Evolutionary conservation across 2,329 filamentous ascomycete genomes (phyloP).

Genomic region (Xylariaceae sp.): DNA sequence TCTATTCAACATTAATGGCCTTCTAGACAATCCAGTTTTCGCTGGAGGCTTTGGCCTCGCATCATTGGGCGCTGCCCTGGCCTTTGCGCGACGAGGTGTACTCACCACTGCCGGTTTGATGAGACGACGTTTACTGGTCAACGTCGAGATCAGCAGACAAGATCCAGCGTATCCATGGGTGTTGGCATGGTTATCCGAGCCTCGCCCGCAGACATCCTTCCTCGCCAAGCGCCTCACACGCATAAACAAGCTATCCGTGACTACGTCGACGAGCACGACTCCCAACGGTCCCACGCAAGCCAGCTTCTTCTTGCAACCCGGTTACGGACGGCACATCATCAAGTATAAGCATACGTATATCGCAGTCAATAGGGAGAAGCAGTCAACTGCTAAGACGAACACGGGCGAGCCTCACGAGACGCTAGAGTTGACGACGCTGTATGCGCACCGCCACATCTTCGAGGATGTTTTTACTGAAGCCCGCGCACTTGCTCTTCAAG

Average conservation of each 20-base stretch:
- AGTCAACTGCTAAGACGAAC: constrained; percentile 78
- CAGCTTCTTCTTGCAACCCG: constrained; percentile 87
- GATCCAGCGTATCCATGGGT: constrained; percentile 96
- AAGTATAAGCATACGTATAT: constrained; percentile 89
- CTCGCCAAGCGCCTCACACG: constrained; percentile 64
- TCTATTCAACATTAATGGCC: constrained; percentile 59
- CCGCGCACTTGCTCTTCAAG: constrained; percentile 77
- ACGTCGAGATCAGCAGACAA: constrained; percentile 93
- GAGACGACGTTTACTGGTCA: constrained; percentile 86
- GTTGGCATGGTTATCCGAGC: constrained; percentile 89
- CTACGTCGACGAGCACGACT: constrained; percentile 60
- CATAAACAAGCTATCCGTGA: constrained; percentile 65
- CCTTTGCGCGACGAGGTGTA: constrained; percentile 79
- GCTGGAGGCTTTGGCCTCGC: constrained; percentile 87
- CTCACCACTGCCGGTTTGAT: constrained; percentile 76
- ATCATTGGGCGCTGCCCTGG: constrained; percentile 80
- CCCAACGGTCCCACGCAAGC: constrained; percentile 75
- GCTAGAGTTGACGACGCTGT: constrained; percentile 88
- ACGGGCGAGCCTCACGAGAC: constrained; percentile 94
- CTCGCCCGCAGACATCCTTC: constrained; percentile 70
- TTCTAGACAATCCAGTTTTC: constrained; percentile 69
- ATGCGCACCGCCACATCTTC: constrained; percentile 87
- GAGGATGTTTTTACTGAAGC: constrained; percentile 90
- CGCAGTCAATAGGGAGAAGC: constrained; percentile 83
- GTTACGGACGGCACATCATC: constrained; percentile 87